Conservation (phyloP, 768 basidiomycete species). For the Panellus pusillus region DNA sequence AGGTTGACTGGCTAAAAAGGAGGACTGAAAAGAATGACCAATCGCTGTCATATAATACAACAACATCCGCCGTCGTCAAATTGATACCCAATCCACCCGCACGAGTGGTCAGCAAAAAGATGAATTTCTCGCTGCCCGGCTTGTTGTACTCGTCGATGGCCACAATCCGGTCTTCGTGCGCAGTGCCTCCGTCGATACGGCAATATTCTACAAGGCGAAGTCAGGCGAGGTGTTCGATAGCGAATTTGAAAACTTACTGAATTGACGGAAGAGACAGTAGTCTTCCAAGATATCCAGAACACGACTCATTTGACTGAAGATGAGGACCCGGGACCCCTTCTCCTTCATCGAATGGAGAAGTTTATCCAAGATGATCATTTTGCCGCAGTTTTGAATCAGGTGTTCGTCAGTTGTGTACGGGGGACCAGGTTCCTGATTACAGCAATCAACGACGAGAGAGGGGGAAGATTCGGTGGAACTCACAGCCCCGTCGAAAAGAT, state of each 20-base stretch:
- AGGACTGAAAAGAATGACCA: slow-evolving; percentile 54
- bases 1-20: neutral
- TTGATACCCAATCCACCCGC: slow-evolving; percentile 98
- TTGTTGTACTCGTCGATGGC: slow-evolving; percentile 99
- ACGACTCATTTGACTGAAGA: slow-evolving; percentile 99
- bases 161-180: slow-evolving; percentile 92
- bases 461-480: slow-evolving; percentile 20
- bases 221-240: slow-evolving; percentile 5
- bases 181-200: slow-evolving; percentile 93
- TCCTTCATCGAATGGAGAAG: slow-evolving; percentile 82
- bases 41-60: slow-evolving; percentile 94
- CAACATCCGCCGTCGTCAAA: slow-evolving; percentile 90
- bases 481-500: slow-evolving; percentile 91
- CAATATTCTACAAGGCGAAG: slow-evolving; percentile 70
- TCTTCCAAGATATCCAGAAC: slow-evolving; percentile 97
- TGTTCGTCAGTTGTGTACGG: slow-evolving; percentile 99
- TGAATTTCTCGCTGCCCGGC: slow-evolving; percentile 91
- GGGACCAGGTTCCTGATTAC: slow-evolving; percentile 86
- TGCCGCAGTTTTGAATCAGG: slow-evolving; percentile 89
- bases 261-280: slow-evolving; percentile 89
- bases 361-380: slow-evolving; percentile 98
- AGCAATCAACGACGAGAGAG: neutral
- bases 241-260: slow-evolving; percentile 57
- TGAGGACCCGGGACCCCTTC: slow-evolving; percentile 93
- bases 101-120: slow-evolving; percentile 94